Base-by-base conservation (phyloP, 2,329 filamentous ascomycete species). In the Aspergillus brunneoviolaceus region DNA sequence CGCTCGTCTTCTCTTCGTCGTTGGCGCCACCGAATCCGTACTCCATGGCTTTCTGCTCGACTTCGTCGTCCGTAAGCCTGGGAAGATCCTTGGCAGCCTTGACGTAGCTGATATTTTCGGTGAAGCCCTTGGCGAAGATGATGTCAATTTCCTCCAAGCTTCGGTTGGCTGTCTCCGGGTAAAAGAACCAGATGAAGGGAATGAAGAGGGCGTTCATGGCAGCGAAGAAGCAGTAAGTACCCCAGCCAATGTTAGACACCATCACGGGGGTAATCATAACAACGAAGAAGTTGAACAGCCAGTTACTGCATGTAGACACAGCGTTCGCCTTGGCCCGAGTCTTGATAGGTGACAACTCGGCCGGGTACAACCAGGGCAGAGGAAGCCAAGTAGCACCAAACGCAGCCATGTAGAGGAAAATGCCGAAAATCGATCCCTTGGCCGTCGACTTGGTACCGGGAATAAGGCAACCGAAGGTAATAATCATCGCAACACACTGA, bases 341-440 rank as follows among this genome's bases (percentile, higher is more conserved):
- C 71, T 81, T 82, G 70, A 84, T 79, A 6, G 83, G 82, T 58
- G 81, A 83, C 67, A 83, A 74, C 63, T 83, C 83, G 51, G 82
- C 80, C 0, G 81, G 76, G 61, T 77, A 77, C 57, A 76, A 49
- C 86, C 85, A 89, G 0, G 86, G 86, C 25, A 88, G 79, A 16
- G 86, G 85, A 6, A 88, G 71, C 82, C 85, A 88, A 0, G 85
- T 86, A 0, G 86, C 86, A 35, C 87, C 87, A 63, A 89, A 89
- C 58, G 86, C 87, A 4, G 86, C 85, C 67, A 89, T 89, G 74
- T 89, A 90, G 2, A 86, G 82, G 75, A 90, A 90, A 12, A 90
- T 75, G 59, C 87, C 87, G 2, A 88, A 86, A 10, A 82, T 74
- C 5, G 76, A 75, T 49, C 76, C 76, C 65, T 77, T 76, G 42